Evolutionary conservation across 2,329 filamentous ascomycete species (phyloP).

Genomic region (Dothideomycetes sp.): DNA sequence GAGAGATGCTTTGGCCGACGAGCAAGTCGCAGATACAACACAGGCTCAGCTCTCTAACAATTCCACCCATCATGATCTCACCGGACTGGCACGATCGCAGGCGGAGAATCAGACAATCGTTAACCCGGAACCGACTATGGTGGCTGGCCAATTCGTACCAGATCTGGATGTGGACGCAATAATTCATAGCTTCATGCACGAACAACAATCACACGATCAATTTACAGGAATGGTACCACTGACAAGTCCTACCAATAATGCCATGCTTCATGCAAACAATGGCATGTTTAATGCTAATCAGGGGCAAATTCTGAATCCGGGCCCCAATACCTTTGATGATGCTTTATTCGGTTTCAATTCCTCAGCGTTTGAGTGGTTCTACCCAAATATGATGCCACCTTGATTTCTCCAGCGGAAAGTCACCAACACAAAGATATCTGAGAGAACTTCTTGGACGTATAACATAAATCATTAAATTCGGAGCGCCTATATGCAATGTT

Average conservation of each 20-base stretch:
- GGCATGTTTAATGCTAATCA: background rate
- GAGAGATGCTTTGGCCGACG: background rate
- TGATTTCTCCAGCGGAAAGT: too few relatives aligned
- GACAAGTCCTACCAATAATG: background rate
- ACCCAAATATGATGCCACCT: background rate
- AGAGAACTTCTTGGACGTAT: too few relatives aligned
- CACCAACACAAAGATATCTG: background rate
- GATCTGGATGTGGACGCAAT: conserved; percentile 35
- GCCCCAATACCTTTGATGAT: conserved; percentile 20
- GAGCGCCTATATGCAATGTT: too few relatives aligned
- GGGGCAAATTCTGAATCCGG: conserved; percentile 10
- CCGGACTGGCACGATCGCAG: background rate
- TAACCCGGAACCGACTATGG: conserved; percentile 14
- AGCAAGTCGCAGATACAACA: background rate
- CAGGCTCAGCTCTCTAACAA: too few relatives aligned
- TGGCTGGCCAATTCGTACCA: conserved; percentile 21
- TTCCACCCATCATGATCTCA: too few relatives aligned
- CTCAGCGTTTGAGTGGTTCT: conserved; percentile 18
- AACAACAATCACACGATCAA: conserved; percentile 17
- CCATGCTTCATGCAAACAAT: background rate
- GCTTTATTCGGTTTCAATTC: conserved; percentile 29
- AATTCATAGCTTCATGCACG: conserved; percentile 34
- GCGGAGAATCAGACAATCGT: background rate
- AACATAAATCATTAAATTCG: too few relatives aligned
- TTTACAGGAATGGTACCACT: background rate